Evolutionary conservation across 164 flowering plant species (phyloP).

Genomic region (Dillenia turbinata): DNA sequence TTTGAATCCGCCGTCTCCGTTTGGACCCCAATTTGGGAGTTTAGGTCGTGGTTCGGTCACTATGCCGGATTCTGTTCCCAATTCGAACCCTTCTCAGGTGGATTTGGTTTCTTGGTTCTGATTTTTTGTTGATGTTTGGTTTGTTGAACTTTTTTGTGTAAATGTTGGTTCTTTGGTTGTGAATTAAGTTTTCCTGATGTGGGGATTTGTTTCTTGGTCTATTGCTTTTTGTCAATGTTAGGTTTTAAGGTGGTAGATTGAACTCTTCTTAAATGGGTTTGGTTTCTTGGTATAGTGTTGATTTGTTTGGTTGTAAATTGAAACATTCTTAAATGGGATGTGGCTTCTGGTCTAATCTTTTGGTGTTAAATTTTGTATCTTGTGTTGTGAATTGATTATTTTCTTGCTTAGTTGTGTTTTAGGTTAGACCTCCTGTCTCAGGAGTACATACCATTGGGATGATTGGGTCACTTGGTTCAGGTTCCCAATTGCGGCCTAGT

Average conservation of each 20-base stretch:
- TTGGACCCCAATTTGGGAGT: conserved; percentile 41
- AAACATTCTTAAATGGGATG: neutral
- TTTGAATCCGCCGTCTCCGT: conserved; percentile 20
- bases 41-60: conserved; percentile 28
- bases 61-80: conserved; percentile 26
- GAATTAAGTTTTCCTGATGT: neutral
- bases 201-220: neutral
- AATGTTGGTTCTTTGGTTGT: no score
- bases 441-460: conserved; percentile 53
- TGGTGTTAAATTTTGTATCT: neutral
- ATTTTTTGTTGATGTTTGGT: neutral
- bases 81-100: conserved; percentile 32
- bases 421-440: conserved; percentile 49
- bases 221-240: no score
- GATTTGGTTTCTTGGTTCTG: neutral
- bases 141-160: no score
- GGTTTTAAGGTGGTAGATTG: no score
- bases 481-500: conserved; percentile 52
- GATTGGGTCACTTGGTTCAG: conserved; percentile 45
- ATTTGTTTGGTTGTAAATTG: neutral
- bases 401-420: conserved; percentile 1
- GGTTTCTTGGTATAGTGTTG: neutral
- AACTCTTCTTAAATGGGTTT: neutral
- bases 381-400: neutral
- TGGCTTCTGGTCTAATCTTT: neutral